Evolutionary conservation across 139 green algal species (phyloP), one percentile per base, ranked within the genome.

Genomic region (Tetratostichococcus sp.): DNA sequence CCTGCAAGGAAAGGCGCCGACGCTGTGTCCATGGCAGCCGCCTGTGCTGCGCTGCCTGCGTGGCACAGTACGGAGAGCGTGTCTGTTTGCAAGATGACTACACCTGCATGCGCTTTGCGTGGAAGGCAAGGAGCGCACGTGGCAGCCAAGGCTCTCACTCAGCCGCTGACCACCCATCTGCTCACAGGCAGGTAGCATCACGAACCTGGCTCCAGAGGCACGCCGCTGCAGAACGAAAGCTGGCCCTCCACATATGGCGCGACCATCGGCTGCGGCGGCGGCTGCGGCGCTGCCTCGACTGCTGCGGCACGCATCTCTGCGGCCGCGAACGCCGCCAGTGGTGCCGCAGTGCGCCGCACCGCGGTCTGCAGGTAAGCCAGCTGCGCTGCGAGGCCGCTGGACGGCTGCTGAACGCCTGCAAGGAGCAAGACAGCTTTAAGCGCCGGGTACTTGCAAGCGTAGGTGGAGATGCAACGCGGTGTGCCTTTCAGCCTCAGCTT

Each of bases 1-100:
- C 25, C 65, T 32, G 78, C 73, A 31, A 83, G 30, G 1, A 87
- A 42, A 5, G 82, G 78, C 32, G 72, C 42, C 57, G 74, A 25
- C 3, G 59, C 39, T 1, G 22, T 17, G 33, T 77, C 50, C 71
- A 82, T 65, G 30, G 43, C 67, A 4, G 69, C 71, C 17, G 71
- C 77, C 59, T 77, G 43, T 25, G 33, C 59, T 23, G 21, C 4
- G n/a, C 43, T 68, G n/a, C 66, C 77, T 82, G 71, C 65, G n/a
- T 22, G 23, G 23, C 43, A 26, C 25, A 19, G 28, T 39, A 26
- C 14, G 4, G 14, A n/a, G n/a, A n/a, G n/a, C n/a, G n/a, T n/a
- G n/a, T n/a, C n/a, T n/a, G n/a, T n/a, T n/a, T n/a, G n/a, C n/a
- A n/a, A n/a, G n/a, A n/a, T n/a, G n/a, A n/a, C n/a, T n/a, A n/a